Percentiles rank a stretch among this genome's conserved stretches.
phyloP scores from a whole-genome alignment of 75 land plant species.

The Larix kaempferi region DNA sequence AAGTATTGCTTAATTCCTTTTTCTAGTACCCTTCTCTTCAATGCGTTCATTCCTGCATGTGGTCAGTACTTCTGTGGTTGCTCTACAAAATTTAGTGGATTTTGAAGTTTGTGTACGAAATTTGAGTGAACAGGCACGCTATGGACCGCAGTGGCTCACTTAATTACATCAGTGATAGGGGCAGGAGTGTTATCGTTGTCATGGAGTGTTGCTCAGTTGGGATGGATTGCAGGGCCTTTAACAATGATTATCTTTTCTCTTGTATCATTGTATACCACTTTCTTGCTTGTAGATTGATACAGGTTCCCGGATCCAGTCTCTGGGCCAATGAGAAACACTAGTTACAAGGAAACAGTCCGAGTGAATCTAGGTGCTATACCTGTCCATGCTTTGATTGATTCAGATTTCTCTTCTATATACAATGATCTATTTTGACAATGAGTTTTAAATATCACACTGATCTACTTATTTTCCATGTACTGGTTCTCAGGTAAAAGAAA shows the following conservation, averaged over 20 bases:
- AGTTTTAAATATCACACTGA: no score
- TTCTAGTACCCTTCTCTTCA: no score
- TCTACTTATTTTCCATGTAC: no score
- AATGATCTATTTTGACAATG: no score
- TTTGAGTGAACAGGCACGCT: constrained; percentile 21
- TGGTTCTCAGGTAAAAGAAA: constrained; percentile 30
- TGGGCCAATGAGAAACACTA: constrained; percentile 50
- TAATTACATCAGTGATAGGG: constrained; percentile 52
- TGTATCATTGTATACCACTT: constrained; percentile 48
- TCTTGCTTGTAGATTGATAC: constrained; percentile 69
- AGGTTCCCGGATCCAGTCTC: constrained; percentile 55
- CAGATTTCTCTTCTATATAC: no score
- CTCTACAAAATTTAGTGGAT: no score
- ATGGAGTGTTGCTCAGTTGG: constrained; percentile 58
- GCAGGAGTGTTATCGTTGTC: constrained; percentile 50
- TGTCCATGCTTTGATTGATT: no score
- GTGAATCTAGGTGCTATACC: no score
- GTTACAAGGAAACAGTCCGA: constrained; percentile 68
- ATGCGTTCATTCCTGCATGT: no score
- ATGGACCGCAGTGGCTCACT: constrained; percentile 48
- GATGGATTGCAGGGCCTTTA: constrained; percentile 79
- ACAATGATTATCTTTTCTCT: constrained; percentile 51
- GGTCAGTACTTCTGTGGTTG: no score
- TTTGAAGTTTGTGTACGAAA: no score
- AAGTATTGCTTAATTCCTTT: no score